Evolutionary conservation across 2,329 filamentous ascomycete species (phyloP).

Genomic region (Alternaria incomplexa): DNA sequence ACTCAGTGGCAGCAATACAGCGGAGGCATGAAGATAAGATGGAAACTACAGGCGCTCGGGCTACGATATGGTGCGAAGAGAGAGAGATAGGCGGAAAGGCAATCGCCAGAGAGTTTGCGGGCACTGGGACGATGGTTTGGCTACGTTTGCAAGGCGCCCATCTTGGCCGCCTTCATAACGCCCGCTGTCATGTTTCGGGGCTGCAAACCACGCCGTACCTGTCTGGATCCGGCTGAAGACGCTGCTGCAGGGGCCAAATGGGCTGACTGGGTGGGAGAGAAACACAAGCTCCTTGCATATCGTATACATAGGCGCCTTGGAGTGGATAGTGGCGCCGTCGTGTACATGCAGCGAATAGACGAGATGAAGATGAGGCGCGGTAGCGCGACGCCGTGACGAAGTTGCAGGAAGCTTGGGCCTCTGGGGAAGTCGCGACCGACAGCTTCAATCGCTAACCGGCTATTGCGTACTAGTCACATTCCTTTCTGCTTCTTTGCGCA

Average conservation of each 20-base stretch:
- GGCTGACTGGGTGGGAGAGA: constrained; percentile 11
- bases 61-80: neutral
- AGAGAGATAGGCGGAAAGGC: neutral
- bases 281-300: neutral
- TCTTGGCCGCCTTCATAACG: constrained; percentile 6
- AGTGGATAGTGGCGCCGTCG: neutral
- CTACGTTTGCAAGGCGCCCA: constrained; percentile 14
- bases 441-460: neutral
- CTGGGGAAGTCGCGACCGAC: constrained; percentile 13
- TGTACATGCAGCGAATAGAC: constrained; percentile 13
- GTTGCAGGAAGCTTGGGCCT: constrained; percentile 13
- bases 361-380: constrained; percentile 1
- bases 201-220: constrained; percentile 5
- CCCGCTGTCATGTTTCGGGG: constrained; percentile 17
- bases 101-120: neutral
- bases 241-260: constrained; percentile 16
- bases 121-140: constrained; percentile 2
- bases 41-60: neutral
- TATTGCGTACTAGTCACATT: neutral
- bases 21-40: constrained; percentile 10
- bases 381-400: constrained; percentile 8
- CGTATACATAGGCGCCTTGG: constrained; percentile 7
- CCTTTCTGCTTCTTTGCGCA: neutral
- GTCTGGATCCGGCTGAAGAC: constrained; percentile 1
- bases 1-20: neutral